Conservation (phyloP, 371 early-diverging fungal genomes). For the Mortierella sp. region DNA sequence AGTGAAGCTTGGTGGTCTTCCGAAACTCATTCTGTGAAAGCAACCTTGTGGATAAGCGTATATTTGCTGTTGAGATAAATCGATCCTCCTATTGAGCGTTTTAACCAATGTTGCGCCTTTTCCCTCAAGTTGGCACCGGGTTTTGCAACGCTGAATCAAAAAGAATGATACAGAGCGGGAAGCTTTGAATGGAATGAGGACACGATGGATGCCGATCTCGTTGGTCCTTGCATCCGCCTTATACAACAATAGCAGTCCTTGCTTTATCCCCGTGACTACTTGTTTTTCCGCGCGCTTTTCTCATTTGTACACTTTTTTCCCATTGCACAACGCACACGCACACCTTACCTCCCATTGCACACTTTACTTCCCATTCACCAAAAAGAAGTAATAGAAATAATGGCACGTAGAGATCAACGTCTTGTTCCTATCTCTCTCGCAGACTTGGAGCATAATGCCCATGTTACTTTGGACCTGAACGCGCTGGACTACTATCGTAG, state of each 20-base stretch:
- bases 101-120: neutral
- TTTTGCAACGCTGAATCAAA: neutral
- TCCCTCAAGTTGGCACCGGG: neutral
- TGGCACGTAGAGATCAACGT: constrained; percentile 30
- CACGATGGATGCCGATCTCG: neutral
- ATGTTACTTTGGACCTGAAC: constrained; percentile 43
- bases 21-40: constrained; percentile 67
- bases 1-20: constrained; percentile 72
- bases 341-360: too few species aligned
- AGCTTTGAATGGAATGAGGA: neutral
- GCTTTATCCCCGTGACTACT: neutral
- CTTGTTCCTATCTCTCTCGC: constrained; percentile 47
- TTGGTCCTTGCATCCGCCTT: neutral
- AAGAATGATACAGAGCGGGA: neutral
- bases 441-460: constrained; percentile 54
- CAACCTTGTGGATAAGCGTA: neutral
- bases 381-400: neutral
- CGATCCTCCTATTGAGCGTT: neutral
- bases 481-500: constrained; percentile 57
- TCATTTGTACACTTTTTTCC: neutral
- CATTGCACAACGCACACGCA: too few species aligned
- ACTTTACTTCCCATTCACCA: constrained; percentile 44
- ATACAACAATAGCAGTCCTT: neutral
- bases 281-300: neutral
- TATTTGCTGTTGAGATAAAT: neutral